Conservation (phyloP, 164 flowering plant genomes). For the Piper betle region DNA sequence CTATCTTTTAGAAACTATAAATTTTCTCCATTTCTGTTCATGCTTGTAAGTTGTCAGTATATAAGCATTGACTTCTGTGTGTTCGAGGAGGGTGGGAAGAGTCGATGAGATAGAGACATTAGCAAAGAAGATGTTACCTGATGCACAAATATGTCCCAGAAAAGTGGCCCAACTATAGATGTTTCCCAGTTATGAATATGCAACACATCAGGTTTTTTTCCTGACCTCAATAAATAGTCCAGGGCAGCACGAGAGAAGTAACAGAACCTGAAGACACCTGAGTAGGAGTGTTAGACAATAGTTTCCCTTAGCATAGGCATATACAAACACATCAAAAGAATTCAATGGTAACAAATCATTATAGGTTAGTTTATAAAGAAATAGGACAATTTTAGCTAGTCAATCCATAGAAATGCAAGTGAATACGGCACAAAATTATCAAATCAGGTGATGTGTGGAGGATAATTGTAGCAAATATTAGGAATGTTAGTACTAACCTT, state of each 20-base stretch:
- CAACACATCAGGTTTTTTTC: constrained; percentile 68
- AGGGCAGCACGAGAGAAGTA: constrained; percentile 82
- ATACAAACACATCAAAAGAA: neutral
- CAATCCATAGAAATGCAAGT: too few species aligned
- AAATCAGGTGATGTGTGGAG: too few species aligned
- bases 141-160: constrained; percentile 75
- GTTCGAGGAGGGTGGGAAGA: neutral
- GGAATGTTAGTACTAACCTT: constrained; percentile 30
- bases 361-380: too few species aligned
- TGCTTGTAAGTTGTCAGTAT: too few species aligned
- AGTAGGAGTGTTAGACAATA: constrained; percentile 10
- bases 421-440: too few species aligned
- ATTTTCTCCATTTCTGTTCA: too few species aligned
- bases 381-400: too few species aligned
- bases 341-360: too few species aligned
- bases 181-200: constrained; percentile 82
- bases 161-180: constrained; percentile 70
- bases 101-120: neutral
- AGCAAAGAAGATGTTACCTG: constrained; percentile 28
- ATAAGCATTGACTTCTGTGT: too few species aligned
- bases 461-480: neutral
- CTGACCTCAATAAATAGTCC: constrained; percentile 62
- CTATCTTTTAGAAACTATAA: too few species aligned
- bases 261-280: constrained; percentile 48
- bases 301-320: neutral